These are phyloP conservation scores for Bonia amplexicaulis DNA, from an alignment of 176 grass and related monocot species.

Conservation along the genomic window DNA sequence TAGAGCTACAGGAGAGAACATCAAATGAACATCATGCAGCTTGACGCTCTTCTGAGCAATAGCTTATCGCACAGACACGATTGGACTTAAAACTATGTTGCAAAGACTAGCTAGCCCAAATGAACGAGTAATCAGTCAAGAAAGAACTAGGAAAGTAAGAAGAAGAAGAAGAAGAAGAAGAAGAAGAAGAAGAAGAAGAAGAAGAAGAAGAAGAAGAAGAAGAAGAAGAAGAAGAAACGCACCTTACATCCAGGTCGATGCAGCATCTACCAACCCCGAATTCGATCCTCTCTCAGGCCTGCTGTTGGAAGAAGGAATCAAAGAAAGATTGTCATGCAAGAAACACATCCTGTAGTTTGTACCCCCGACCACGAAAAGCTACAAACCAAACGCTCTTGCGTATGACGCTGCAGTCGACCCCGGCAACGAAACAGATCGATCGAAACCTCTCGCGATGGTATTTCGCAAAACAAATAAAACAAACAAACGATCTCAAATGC, in stretches of 20 bases:
- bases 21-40: not conserved
- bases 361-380: slow-evolving; percentile 23
- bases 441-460: not conserved
- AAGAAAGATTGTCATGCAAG: not conserved
- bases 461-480: not conserved
- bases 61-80: not conserved
- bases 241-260: not conserved
- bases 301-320: not conserved
- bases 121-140: not conserved
- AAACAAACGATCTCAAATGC: not conserved
- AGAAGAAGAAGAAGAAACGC: not conserved
- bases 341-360: not conserved
- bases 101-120: not conserved
- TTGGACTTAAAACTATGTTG: not conserved
- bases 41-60: not conserved
- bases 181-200: not conserved
- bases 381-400: not conserved
- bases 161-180: not conserved
- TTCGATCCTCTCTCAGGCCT: not conserved
- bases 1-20: not conserved
- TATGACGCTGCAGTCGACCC: not conserved
- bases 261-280: not conserved
- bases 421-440: not conserved
- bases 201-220: not conserved
- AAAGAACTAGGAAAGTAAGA: not conserved